Base-by-base conservation (phyloP, 2,329 filamentous ascomycete species). In the Stagonosporopsis tanaceti region DNA sequence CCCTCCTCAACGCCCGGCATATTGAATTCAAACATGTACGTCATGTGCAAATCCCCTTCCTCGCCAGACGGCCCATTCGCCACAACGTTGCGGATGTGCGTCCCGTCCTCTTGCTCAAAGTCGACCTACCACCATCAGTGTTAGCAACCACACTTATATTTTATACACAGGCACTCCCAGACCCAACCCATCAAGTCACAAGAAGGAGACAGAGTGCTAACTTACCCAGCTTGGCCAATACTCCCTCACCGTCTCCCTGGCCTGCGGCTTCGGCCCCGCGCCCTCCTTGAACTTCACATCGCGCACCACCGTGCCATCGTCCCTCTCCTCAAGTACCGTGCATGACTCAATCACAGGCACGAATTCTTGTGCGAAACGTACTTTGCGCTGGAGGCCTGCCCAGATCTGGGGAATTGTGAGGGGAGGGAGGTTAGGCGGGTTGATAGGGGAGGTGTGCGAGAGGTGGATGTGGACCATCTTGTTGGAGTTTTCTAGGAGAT, bases 301-400 rank as follows among this genome's bases (percentile, higher is more conserved):
- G 6, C 80, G 61, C 45, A 66, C 69, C 52, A 66, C 70, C 9
- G 78, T 69, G 1, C 69, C 65, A 41, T 73, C 74, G 8, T 67
- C 65, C 17, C 74, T 70, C 32, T 81, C 80, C 15, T 70, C 62
- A 0, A 81, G 41, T 0, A 82, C 77, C 25, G 75, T 68, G 60
- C 76, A 80, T n/a, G 57, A 64, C 11, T 64, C 63, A 54, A 82
- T 82, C 2, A 78, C 72, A 0, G 78, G 74, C 0, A 82, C 78
- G 59, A 82, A 83, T 52, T 80, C 78, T 39, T 81, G 71, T 6
- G 79, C 77, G 54, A 74, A 70, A 4, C 78, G 76, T 60, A 81
- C 78, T 66, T 82, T 82, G 58, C 76, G 72, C 57, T 80, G 76
- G 12, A 83, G 74, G 14, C 79, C 80, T 5, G 71, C 67, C 78